Evolutionary conservation across 2,329 filamentous ascomycete species (phyloP).

Genomic region (Fusarium tupiense): DNA sequence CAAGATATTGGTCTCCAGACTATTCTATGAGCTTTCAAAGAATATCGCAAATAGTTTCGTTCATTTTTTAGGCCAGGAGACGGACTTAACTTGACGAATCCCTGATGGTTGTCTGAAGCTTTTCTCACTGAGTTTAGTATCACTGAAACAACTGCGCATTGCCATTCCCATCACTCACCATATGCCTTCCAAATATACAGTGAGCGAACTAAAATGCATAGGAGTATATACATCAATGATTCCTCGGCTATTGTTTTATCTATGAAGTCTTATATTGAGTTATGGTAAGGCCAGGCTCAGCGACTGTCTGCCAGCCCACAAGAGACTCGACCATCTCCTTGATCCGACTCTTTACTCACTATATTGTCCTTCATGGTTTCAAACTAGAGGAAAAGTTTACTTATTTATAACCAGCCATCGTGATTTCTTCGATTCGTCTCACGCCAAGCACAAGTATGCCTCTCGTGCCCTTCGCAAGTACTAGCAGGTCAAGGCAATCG

Average conservation of each 20-base stretch:
- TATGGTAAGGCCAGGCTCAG: background rate
- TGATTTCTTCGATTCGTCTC: too few relatives aligned
- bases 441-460: background rate
- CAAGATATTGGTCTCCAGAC: background rate
- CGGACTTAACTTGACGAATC: background rate
- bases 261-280: background rate
- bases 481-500: too few relatives aligned
- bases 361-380: background rate
- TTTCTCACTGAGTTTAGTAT: background rate
- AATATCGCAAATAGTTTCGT: fast-evolving
- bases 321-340: background rate
- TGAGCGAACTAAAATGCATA: fast-evolving
- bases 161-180: fast-evolving
- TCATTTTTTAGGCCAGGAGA: fast-evolving
- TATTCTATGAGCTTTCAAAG: fast-evolving
- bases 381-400: fast-evolving
- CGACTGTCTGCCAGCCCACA: background rate
- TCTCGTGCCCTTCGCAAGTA: background rate
- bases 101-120: background rate
- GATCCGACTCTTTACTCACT: too few relatives aligned
- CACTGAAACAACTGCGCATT: background rate
- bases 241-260: too few relatives aligned
- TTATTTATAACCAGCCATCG: too few relatives aligned
- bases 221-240: too few relatives aligned
- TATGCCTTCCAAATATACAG: fast-evolving